Conservation (phyloP, 2,329 filamentous ascomycete species). For the Tolypocladium album region DNA sequence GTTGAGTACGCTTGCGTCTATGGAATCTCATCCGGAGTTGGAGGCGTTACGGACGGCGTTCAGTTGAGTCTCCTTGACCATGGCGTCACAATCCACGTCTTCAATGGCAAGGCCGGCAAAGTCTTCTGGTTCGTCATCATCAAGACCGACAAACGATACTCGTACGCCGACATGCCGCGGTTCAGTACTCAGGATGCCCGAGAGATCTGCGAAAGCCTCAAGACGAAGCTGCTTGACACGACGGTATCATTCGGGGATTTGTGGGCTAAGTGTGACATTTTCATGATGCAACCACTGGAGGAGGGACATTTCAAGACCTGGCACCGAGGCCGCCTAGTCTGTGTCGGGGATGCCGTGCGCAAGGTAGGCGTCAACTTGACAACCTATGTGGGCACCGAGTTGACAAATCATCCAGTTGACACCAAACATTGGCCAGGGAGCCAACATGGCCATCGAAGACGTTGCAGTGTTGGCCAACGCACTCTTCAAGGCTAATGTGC, state of each 20-base stretch:
- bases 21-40: conserved; percentile 20
- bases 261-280: conserved; percentile 13
- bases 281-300: conserved; percentile 19
- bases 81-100: conserved; percentile 14
- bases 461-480: conserved; percentile 7
- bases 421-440: conserved; percentile 10
- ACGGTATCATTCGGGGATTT: conserved; percentile 15
- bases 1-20: conserved; percentile 22
- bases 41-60: conserved; percentile 6
- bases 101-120: conserved; percentile 15
- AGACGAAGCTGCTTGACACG: background rate
- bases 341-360: conserved; percentile 21
- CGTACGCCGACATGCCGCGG: background rate
- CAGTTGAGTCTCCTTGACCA: conserved; percentile 12
- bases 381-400: background rate
- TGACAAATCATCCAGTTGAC: conserved; percentile 5
- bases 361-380: conserved; percentile 14
- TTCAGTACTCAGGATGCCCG: background rate
- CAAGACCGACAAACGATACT: conserved; percentile 6
- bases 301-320: conserved; percentile 21
- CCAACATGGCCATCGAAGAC: conserved; percentile 10
- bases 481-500: background rate
- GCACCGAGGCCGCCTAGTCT: conserved; percentile 17
- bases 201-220: background rate
- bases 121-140: conserved; percentile 26